Conservation (phyloP, 306 rosid species). For the Begonia loranthoides region DNA sequence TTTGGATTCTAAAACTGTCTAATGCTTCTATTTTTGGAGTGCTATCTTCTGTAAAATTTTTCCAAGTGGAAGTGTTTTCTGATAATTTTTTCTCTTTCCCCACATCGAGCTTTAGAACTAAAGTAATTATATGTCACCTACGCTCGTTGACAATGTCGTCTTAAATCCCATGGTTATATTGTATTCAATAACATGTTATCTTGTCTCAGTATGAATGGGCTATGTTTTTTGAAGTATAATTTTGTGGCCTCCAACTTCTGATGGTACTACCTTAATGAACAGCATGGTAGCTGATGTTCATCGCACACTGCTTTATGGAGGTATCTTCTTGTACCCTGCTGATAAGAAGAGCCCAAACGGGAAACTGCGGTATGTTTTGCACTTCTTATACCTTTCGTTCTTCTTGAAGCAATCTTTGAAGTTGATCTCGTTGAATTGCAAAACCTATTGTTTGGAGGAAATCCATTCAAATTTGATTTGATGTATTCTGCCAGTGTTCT, state of each 20-base stretch:
- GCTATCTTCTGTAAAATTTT: too few species aligned
- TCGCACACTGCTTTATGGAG: constrained; percentile 96
- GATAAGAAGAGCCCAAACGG: constrained; percentile 97
- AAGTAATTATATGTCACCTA: too few species aligned
- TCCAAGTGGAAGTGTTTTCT: too few species aligned
- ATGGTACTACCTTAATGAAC: constrained; percentile 14
- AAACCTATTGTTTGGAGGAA: neutral
- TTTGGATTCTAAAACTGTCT: too few species aligned
- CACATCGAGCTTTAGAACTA: too few species aligned
- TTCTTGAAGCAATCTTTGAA: neutral
- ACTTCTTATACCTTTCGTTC: neutral
- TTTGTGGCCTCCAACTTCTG: neutral
- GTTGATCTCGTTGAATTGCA: neutral
- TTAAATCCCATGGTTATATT: too few species aligned
- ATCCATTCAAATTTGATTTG: neutral
- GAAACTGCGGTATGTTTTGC: constrained; percentile 67
- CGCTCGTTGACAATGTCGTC: too few species aligned
- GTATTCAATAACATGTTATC: too few species aligned
- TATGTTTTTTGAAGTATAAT: neutral
- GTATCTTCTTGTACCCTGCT: constrained; percentile 89
- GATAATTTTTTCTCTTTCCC: too few species aligned
- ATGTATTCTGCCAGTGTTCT: constrained; percentile 35
- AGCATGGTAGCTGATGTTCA: constrained; percentile 99
- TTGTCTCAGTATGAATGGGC: neutral
- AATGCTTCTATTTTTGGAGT: too few species aligned